Base-by-base conservation (phyloP, 129 eudicot genomes). In the Lactuca saligna region DNA sequence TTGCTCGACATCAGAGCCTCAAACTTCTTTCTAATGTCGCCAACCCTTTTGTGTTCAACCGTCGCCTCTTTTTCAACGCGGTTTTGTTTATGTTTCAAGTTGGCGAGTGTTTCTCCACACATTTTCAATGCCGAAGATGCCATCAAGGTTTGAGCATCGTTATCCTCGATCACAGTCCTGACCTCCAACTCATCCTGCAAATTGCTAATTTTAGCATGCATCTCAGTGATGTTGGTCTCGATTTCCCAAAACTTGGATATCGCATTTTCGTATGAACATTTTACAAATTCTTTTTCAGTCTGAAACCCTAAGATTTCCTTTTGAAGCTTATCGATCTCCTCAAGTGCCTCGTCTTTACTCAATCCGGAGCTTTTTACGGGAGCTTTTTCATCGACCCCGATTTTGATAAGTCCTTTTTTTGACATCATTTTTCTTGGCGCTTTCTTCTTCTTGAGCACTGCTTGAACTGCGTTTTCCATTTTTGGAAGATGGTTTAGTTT, bases 141-240 rank as follows among this genome's bases (percentile, higher is more conserved):
- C 91, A 90, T 90, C 57, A 82, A 32, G 4, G 64, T 78, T 41
- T 79, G 79, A 33, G 97, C 95, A 58, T 87, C 95, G 53, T 71
- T 82, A 50, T 90, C 97, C 44, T 87, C 89, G 16, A 84, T 80
- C 14, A 66, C 78, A 1, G 77, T 69, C 15, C 82, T 84, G 6
- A 81, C 63, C 5, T 70, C 77, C 71, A 87, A 84, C 74, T 90
- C 97, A 76, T 90, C 89, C 66, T 90, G 88, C 70, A 90, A 77
- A 58, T 66, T 54, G 73, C 80, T 73, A 61, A 87, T 87, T 76
- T 66, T 78, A 0, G 73, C 69, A 69, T 90, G 91, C 71, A 85
- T 73, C 12, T 79, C 87, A 48, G 79, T 84, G 29, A 84, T 78
- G 55, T 62, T 77, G 31, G 78, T 72, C 60, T 90, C 95, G 48